phyloP scores from a whole-genome alignment of 805 yeast genomes.

The Yamadazyma olivae region DNA sequence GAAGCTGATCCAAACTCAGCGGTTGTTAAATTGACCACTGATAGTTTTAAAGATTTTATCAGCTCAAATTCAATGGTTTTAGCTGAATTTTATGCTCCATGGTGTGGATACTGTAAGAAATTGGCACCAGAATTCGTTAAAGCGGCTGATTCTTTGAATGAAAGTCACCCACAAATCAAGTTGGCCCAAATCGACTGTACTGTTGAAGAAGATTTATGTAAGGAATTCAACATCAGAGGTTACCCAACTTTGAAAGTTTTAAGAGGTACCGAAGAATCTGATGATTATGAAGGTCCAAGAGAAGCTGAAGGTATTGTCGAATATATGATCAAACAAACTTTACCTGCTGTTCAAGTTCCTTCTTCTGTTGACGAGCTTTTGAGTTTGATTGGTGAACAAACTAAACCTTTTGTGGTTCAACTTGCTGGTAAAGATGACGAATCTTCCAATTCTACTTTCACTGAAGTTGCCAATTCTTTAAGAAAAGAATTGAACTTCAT shows the following conservation, averaged over 20 bases:
- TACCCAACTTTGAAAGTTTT: constrained; percentile 83
- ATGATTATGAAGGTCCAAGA: constrained; percentile 84
- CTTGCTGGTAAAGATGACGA: constrained; percentile 31
- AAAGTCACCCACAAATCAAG: constrained; percentile 52
- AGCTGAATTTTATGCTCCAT: constrained; percentile 90
- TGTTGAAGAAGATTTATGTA: constrained; percentile 69
- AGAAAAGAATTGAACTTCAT: constrained; percentile 66
- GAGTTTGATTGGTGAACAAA: constrained; percentile 43
- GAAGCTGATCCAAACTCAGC: constrained; percentile 80
- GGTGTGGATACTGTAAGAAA: constrained; percentile 97
- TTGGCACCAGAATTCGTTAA: constrained; percentile 75
- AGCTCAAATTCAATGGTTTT: constrained; percentile 72
- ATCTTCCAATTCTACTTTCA: constrained; percentile 52
- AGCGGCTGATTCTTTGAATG: constrained; percentile 66
- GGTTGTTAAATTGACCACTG: constrained; percentile 74
- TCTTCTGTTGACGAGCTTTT: constrained; percentile 49
- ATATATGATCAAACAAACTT: constrained; percentile 76
- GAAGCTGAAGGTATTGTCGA: constrained; percentile 71
- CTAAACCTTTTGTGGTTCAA: constrained; percentile 59
- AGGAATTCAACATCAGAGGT: constrained; percentile 66
- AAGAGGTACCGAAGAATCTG: constrained; percentile 50
- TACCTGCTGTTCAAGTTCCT: constrained; percentile 59
- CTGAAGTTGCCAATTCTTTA: constrained; percentile 55
- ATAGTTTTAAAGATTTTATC: constrained; percentile 63
- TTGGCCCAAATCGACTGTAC: constrained; percentile 87